These are phyloP conservation scores for Aspergillus asperescens DNA, from an alignment of 495 filamentous ascomycete species.

Conservation along the genomic window DNA sequence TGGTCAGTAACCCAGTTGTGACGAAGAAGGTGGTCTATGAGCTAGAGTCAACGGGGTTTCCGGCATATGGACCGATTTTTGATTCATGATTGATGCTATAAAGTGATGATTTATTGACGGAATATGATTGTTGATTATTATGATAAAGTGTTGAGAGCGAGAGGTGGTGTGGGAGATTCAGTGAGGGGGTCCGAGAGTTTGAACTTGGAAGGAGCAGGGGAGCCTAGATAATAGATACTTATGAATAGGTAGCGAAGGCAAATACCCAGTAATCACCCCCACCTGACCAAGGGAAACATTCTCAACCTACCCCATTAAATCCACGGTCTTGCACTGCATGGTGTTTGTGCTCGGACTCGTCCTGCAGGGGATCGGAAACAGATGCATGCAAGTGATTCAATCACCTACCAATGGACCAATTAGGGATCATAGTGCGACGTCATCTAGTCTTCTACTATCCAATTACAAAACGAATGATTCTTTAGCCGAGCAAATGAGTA, in stretches of 20 bases:
- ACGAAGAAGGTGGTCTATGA: conserved; percentile 70
- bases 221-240: no score
- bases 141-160: no score
- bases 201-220: no score
- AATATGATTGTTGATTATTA: neutral
- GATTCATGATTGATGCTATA: conserved; percentile 53
- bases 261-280: no score
- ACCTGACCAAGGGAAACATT: no score
- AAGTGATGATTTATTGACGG: neutral
- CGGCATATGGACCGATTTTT: conserved; percentile 75
- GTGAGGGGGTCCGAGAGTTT: no score
- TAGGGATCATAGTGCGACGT: neutral
- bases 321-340: no score
- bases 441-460: neutral
- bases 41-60: conserved; percentile 61
- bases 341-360: no score
- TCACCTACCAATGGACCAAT: neutral
- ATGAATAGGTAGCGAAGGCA: no score
- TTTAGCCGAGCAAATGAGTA: neutral
- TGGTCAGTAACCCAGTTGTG: conserved; percentile 69
- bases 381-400: neutral
- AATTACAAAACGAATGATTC: neutral
- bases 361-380: neutral
- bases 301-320: no score
- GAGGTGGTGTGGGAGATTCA: no score